Evolutionary conservation across 108 stramenopile species (phyloP).

Genomic region (Bacterosira constricta): DNA sequence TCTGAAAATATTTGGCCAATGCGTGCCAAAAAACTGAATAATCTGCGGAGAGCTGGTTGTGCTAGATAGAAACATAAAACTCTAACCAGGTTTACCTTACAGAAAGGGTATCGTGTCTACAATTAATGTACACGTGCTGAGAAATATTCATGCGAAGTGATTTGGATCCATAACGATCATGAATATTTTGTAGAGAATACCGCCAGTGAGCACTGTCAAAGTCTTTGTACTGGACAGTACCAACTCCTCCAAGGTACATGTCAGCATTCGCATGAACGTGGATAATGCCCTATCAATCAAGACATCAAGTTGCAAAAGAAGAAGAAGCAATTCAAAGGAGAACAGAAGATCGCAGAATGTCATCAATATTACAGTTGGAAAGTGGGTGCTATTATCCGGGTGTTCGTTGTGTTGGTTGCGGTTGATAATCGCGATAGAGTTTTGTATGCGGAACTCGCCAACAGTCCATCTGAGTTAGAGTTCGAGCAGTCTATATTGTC

Average conservation of each 20-base stretch:
- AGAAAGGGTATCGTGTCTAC: no score
- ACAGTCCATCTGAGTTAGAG: slow-evolving; percentile 7
- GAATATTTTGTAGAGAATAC: no score
- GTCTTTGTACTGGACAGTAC: slow-evolving; percentile 49
- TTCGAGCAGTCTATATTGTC: slow-evolving; percentile 29
- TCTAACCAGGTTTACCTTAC: no score
- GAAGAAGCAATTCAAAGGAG: slow-evolving; percentile 38
- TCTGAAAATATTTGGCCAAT: no score
- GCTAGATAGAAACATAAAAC: no score
- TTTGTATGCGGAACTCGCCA: slow-evolving; percentile 58
- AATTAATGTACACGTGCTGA: no score
- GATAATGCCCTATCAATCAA: slow-evolving; percentile 38
- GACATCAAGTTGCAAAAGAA: slow-evolving; percentile 46
- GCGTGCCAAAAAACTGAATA: no score
- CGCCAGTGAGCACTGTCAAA: no score
- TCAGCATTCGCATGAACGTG: slow-evolving; percentile 74
- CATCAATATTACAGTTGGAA: slow-evolving; percentile 83
- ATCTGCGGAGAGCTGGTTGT: no score
- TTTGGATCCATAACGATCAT: no score
- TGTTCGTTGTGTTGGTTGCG: slow-evolving; percentile 59
- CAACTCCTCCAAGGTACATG: slow-evolving; percentile 33
- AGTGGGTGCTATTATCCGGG: slow-evolving; percentile 39
- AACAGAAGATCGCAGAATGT: slow-evolving; percentile 50
- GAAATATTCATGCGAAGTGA: no score
- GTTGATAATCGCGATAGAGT: slow-evolving; percentile 54